These are phyloP conservation scores for Yueomyces sp. DNA, from an alignment of 1,139 yeast species.

Conservation along the genomic window DNA sequence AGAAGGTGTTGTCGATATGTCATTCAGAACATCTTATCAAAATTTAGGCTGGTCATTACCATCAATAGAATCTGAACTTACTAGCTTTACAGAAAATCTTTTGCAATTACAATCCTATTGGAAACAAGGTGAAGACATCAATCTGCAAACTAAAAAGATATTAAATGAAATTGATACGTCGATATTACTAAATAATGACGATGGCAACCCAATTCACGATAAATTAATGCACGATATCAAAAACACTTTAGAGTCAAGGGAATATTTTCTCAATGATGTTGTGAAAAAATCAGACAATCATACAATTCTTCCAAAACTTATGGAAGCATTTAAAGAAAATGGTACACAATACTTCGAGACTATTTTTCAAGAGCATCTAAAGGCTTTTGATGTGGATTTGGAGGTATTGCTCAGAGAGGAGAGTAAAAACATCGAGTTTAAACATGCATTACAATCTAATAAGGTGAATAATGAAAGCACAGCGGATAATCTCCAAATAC, in stretches of 20 bases:
- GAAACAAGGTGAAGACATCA: constrained; percentile 51
- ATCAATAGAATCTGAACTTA: background rate
- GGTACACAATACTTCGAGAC: constrained; percentile 25
- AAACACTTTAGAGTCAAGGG: background rate
- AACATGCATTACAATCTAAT: constrained; percentile 29
- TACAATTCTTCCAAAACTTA: constrained; percentile 39
- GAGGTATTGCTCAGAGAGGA: constrained; percentile 22
- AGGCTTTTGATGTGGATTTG: constrained; percentile 26
- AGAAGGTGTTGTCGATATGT: background rate
- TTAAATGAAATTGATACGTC: constrained; percentile 16
- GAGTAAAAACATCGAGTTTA: constrained; percentile 32
- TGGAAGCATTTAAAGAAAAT: constrained; percentile 31
- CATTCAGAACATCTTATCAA: too few relatives aligned
- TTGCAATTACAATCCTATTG: constrained; percentile 33
- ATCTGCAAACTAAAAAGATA: constrained; percentile 26
- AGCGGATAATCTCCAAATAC: constrained; percentile 3
- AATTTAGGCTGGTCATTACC: background rate
- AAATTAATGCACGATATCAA: constrained; percentile 8
- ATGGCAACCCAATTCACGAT: constrained; percentile 8
- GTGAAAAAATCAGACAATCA: constrained; percentile 28
- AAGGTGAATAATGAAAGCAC: background rate
- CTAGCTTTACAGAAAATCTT: constrained; percentile 15
- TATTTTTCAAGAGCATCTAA: constrained; percentile 30
- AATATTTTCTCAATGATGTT: too few relatives aligned
- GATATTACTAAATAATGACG: too few relatives aligned